Conservation (phyloP, 2,329 filamentous ascomycete species). For the Aspergillus sp. region DNA sequence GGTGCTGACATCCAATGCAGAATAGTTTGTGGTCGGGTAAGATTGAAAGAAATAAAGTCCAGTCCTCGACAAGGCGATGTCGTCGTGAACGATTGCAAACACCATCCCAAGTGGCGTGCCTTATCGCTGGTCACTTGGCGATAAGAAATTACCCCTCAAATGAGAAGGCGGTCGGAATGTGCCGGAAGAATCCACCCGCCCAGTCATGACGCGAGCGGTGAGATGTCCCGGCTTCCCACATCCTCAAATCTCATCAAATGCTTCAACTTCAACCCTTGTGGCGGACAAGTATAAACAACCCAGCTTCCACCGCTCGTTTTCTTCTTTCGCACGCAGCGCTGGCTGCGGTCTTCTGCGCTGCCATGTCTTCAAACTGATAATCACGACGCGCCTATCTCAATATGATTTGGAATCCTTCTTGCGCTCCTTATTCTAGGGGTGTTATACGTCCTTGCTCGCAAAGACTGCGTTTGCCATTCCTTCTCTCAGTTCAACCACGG, state of each 20-base stretch:
- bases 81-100: too few relatives aligned
- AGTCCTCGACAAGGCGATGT: too few relatives aligned
- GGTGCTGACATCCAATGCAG: too few relatives aligned
- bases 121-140: neutral
- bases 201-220: neutral
- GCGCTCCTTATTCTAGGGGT: constrained; percentile 25
- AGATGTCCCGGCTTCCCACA: neutral
- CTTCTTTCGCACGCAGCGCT: constrained; percentile 4
- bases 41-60: too few relatives aligned
- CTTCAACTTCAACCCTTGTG: neutral
- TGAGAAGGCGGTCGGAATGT: neutral
- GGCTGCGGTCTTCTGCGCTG: constrained; percentile 12
- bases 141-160: neutral
- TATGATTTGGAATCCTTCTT: constrained; percentile 22
- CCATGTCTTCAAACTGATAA: constrained; percentile 14
- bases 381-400: constrained; percentile 4
- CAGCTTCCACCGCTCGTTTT: neutral
- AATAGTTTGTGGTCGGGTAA: too few relatives aligned
- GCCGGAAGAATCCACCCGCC: neutral
- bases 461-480: constrained; percentile 16
- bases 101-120: neutral
- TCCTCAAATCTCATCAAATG: neutral
- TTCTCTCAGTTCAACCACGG: constrained; percentile 6
- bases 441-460: constrained; percentile 18
- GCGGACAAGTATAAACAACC: neutral